Base-by-base conservation (phyloP, 345 rosid genomes). In the Citrus cavaleriei region DNA sequence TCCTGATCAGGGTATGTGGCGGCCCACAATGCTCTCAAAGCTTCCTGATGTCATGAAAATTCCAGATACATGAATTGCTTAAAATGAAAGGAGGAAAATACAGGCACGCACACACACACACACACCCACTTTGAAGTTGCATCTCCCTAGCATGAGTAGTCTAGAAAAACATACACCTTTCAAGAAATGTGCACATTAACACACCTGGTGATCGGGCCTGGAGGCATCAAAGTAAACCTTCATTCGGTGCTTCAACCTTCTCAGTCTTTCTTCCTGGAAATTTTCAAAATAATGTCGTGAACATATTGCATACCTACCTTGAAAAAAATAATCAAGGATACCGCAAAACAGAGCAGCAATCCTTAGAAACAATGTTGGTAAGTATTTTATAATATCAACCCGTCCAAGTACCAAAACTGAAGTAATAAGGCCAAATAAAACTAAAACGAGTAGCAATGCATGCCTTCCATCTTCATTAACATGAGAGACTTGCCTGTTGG, bases 21-120 rank as follows among this genome's bases (percentile, higher is more conserved):
- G 28, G 83, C 84, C 98, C 99, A 95, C 61, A 95, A 63, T 60
- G 99, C 96, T 85, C 89, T 93, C 77, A 95, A 74, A 78, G 98
- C 98, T 81, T 88, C 93, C 90, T 92, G 87, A 77, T 19, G 22
- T 58, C 61, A 35, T 13, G 18, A 35, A 73, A 78, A 49, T 25
- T 62, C 58, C 58, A 18, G 34, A 51, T 8, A 19, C 34, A 35
- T 73, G 49, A 77, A 58, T 75, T 64, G 21, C 57, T 49, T 80
- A 34, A 34, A 60, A 57, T 38, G 19, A 27, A 58, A n/a, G 13
- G 42, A 57, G 24, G 8, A 34, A 42, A 42, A 13, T 46, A 46
- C 51, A 46, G 51, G 51, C 14, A 3, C 16, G 10, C 34, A 0
- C 34, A 0, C 34, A 0, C 34, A 0, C 34, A 4, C 34, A 32